Base-by-base conservation (phyloP, 2,329 filamentous ascomycete species). In the Xylaria sp. region DNA sequence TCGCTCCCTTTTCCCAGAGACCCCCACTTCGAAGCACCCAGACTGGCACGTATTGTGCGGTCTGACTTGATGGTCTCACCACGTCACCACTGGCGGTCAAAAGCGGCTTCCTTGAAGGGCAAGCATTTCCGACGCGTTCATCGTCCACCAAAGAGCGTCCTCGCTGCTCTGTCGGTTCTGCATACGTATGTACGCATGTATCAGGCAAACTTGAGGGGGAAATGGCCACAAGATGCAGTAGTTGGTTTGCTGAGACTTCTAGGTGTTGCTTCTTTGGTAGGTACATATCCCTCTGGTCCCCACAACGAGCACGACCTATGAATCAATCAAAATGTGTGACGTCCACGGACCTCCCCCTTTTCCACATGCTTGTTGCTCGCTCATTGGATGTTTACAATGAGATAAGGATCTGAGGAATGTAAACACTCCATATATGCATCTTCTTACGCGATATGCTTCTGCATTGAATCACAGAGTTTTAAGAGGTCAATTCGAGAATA, bases 291-390 rank as follows among this genome's bases (percentile, higher is more conserved):
- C 59, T 55, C 27, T 1, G 34, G 61, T 65, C 51, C 58, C 58
- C 65, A 65, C 65, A 67, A 62, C 27, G 50, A 56, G 62, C 54
- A 59, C 21, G 24, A 59, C 58, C 42, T 50, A 21, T 56, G 36
- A 61, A 69, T 59, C 56, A 66, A 59, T 42, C 21, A 57, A 27
- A 68, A 24, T 42, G 39, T 53, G 56, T 39, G 24, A 59, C 47
- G 58, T 57, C 45, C 61, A 65, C 67, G 64, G 69, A 61, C 57
- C 56, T 58, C 63, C 67, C 69, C 66, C 67, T 67, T 71, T 71
- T 69, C 58, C 60, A 50, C 67, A 61, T 55, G 57, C 27, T 54
- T 48, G 62, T 69, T 68, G 36, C 12, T 59, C 51, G 54, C 27
- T 57, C 50, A 64, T 69, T 66, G 61, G 68, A 39, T 61, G 60